Evolutionary conservation across 257 asterid species (phyloP), one percentile per base, ranked within the genome.

Genomic region (Gynochthodes officinalis): DNA sequence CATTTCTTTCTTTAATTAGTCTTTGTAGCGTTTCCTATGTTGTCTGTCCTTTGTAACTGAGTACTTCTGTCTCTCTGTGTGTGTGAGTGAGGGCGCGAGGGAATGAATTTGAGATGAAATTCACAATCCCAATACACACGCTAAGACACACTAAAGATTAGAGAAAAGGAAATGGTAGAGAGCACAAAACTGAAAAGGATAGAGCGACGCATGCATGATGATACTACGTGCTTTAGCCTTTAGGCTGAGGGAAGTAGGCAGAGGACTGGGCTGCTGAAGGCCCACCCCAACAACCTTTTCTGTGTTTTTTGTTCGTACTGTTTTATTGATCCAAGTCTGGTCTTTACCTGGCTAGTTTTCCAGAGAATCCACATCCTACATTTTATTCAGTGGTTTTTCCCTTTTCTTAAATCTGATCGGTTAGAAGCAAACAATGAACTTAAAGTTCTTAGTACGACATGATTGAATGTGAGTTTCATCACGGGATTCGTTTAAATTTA

Each of bases 201-300:
- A 40, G 81, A 55, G 70, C 64, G 65, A 23, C 73, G 73, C 73
- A 65, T 77, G 81, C 77, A 71, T 39, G 15, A 71, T 39, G 15
- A 25, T 33, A 21, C 61, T 67, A 67, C 39, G 49, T 33, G 28
- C 72, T 64, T 73, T 64, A 64, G 49, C 21, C 72, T 64, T 73
- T 64, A 64, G 49, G 43, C 19, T 54, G 14, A 25, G 21, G 63
- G 7, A 32, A 33, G n/a, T 21, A 37, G 42, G 16, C 35, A 16
- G 28, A 72, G n/a, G 4, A 21, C 52, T 64, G 52, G 18, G 49
- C 42, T 28, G 23, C 28, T 63, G 21, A 67, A 64, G 52, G 43
- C 30, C 58, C 68, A 71, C 60, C 46, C 30, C 59, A 46, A 23
- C 11, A 42, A 48, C 16, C 72, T 49, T 30, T 67, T 35, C 58